These are phyloP conservation scores for Chrysosporium queenslandicum DNA, from an alignment of 2,329 filamentous ascomycete genomes.

Conservation along the genomic window DNA sequence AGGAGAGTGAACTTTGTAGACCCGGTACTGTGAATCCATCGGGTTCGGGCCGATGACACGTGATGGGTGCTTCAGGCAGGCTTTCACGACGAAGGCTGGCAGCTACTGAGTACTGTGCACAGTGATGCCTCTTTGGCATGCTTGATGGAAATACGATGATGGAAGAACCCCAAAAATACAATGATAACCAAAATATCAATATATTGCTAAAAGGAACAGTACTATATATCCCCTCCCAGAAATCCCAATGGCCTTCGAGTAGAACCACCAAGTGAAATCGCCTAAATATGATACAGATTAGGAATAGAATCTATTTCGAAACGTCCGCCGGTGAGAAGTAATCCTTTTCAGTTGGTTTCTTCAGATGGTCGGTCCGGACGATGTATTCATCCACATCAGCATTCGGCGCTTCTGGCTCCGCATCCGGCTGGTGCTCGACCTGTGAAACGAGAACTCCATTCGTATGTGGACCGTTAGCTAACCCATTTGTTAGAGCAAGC, in stretches of 20 bases:
- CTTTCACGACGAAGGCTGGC: too few relatives aligned
- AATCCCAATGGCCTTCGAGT: too few relatives aligned
- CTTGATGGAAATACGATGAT: neutral
- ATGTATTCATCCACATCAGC: constrained; percentile 33
- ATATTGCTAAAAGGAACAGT: neutral
- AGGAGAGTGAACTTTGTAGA: too few relatives aligned
- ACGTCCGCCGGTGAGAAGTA: neutral
- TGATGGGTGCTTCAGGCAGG: neutral
- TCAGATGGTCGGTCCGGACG: constrained; percentile 31
- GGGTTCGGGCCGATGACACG: neutral
- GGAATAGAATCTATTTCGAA: neutral
- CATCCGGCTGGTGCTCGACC: constrained; percentile 13
- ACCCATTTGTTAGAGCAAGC: constrained; percentile 10
- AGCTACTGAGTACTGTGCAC: too few relatives aligned
- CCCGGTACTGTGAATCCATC: too few relatives aligned
- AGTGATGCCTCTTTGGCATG: neutral
- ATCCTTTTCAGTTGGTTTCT: constrained; percentile 1
- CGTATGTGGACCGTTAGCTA: constrained; percentile 25
- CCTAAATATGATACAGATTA: neutral
- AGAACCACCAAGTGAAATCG: too few relatives aligned
- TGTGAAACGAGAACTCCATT: constrained; percentile 23
- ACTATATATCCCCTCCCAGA: neutral
- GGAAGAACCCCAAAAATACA: neutral
- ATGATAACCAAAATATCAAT: neutral
- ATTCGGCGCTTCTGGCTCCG: constrained; percentile 7